Conservation (phyloP, 2,329 filamentous ascomycete species). For the Endoconidiophora laricicola region DNA sequence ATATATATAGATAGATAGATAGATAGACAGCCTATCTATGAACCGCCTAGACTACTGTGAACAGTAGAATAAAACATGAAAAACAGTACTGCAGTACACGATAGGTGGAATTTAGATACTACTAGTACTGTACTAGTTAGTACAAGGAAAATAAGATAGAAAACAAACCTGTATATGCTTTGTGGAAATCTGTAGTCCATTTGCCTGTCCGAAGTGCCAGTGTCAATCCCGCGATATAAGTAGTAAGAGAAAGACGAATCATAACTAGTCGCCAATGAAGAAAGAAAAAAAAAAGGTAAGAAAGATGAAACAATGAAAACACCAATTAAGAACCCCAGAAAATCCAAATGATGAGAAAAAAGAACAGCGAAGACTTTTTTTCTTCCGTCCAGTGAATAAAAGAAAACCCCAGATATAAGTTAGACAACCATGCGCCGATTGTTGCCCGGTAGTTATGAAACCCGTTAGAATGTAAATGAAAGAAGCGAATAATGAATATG, state of each 20-base stretch:
- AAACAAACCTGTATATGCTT: not conserved
- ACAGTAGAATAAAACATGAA: not conserved
- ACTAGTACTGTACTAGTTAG: no score
- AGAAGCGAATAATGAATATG: constrained; percentile 11
- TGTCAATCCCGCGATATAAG: constrained; percentile 12
- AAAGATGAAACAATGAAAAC: constrained; percentile 13
- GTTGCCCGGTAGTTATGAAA: not conserved
- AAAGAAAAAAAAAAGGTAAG: constrained; percentile 13
- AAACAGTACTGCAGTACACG: not conserved
- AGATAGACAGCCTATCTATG: no score
- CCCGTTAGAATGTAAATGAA: constrained; percentile 4
- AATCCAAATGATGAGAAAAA: constrained; percentile 11
- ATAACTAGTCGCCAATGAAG: not conserved
- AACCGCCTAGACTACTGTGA: no score
- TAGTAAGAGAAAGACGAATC: constrained; percentile 8
- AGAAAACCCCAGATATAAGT: constrained; percentile 2
- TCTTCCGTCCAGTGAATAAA: constrained; percentile 6
- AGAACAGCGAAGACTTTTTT: constrained; percentile 10
- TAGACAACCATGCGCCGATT: not conserved
- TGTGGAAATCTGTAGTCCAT: not conserved
- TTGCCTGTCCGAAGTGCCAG: not conserved
- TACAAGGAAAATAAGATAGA: no score
- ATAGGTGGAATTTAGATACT: not conserved
- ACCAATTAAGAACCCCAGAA: not conserved
- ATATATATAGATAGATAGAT: no score